Percentiles rank a stretch among this genome's conserved stretches.
Evolutionary conservation across 148 eudicot genomes (phyloP).

Genomic region (Rhododendron henanense): DNA sequence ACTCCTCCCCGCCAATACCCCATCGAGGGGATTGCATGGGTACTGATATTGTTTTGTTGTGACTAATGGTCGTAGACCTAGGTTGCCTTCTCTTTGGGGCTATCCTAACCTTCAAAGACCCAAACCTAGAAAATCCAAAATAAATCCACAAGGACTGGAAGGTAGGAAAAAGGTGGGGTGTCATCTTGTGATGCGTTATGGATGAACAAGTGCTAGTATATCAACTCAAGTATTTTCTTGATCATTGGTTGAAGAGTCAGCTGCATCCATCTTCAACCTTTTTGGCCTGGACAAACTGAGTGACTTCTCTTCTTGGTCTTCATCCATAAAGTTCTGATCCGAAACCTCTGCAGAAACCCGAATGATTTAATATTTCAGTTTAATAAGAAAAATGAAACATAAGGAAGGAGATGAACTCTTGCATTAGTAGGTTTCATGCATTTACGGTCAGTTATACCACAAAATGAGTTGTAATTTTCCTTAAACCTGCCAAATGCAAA

Average conservation of each 20-base stretch:
- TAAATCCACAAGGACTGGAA: too few species aligned
- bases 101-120: neutral
- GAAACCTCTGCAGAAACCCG: constrained; percentile 26
- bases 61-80: neutral
- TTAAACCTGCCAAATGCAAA: neutral
- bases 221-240: constrained; percentile 13
- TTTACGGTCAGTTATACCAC: neutral
- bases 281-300: constrained; percentile 5
- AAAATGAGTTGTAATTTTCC: neutral
- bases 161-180: neutral
- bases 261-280: constrained; percentile 18
- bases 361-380: neutral
- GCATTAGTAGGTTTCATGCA: neutral
- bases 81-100: neutral
- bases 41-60: neutral
- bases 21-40: neutral
- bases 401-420: neutral
- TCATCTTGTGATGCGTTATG: neutral
- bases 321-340: constrained; percentile 34
- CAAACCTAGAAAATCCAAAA: neutral
- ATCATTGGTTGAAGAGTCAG: constrained; percentile 11
- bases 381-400: neutral
- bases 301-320: constrained; percentile 1
- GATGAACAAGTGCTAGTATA: neutral
- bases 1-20: neutral